Conservation (phyloP, 169 alveolate species). For the Plasmodium adleri region DNA sequence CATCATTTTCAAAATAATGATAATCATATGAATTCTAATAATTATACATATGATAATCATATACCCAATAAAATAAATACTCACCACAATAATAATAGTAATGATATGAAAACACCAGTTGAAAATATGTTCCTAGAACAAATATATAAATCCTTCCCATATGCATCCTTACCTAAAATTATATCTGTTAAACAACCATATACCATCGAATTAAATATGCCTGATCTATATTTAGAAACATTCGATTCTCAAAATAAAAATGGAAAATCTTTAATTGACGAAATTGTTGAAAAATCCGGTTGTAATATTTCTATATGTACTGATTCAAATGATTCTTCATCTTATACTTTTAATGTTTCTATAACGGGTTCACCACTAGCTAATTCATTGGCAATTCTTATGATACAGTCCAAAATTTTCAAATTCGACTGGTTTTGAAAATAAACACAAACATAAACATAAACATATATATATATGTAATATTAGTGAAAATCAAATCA, state of each 20-base stretch:
- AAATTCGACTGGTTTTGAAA: slow-evolving; percentile 69
- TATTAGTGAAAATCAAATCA: not conserved
- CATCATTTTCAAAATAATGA: not conserved
- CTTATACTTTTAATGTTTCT: slow-evolving; percentile 67
- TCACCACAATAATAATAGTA: slow-evolving; percentile 13
- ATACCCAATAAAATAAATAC: not conserved
- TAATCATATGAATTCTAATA: slow-evolving; percentile 5
- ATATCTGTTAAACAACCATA: slow-evolving; percentile 63
- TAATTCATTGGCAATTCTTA: slow-evolving; percentile 61
- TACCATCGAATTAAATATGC: slow-evolving; percentile 74
- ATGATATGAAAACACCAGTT: slow-evolving; percentile 41
- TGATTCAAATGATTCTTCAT: slow-evolving; percentile 71
- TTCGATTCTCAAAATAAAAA: slow-evolving; percentile 72
- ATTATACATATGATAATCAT: not conserved
- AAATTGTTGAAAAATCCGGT: slow-evolving; percentile 64
- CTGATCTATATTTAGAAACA: slow-evolving; percentile 69
- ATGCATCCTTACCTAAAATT: slow-evolving; percentile 54
- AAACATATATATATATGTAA: not conserved
- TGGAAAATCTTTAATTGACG: slow-evolving; percentile 69
- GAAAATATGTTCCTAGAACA: slow-evolving; percentile 44
- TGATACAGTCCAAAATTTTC: slow-evolving; percentile 72
- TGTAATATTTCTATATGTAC: slow-evolving; percentile 71
- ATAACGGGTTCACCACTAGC: slow-evolving; percentile 71
- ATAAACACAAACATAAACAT: not conserved
- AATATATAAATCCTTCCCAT: slow-evolving; percentile 56